Percentiles rank a stretch among this genome's conserved stretches.
Conservation (phyloP, 2,329 filamentous ascomycete genomes). For the Elsinoe fawcettii region DNA sequence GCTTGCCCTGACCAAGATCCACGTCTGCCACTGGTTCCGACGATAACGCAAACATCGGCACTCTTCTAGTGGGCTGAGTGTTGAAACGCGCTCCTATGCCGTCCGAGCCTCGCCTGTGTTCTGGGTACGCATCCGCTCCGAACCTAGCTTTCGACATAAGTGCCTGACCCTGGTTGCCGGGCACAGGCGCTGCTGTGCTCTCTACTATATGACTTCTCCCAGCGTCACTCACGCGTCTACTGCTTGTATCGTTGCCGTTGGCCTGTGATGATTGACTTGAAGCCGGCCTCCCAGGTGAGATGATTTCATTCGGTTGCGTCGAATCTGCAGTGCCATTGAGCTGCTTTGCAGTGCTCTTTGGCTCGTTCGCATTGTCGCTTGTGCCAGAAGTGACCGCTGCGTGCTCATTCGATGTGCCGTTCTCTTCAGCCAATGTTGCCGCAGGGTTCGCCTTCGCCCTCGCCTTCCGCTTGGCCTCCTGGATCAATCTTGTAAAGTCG, state of each 20-base stretch:
- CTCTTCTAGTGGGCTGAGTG: slow-evolving; percentile 25
- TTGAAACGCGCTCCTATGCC: slow-evolving; percentile 22
- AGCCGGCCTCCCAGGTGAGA: neutral
- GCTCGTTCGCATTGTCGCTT: no score
- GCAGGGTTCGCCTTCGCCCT: slow-evolving; percentile 27
- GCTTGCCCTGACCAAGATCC: slow-evolving; percentile 20
- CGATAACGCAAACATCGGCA: slow-evolving; percentile 39
- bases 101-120: slow-evolving; percentile 15
- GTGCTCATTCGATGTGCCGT: slow-evolving; percentile 19
- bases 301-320: no score
- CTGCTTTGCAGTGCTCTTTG: no score
- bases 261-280: neutral
- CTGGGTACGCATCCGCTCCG: neutral
- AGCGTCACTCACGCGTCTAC: neutral
- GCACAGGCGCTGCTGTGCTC: neutral
- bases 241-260: slow-evolving; percentile 15
- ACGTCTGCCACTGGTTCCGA: slow-evolving; percentile 35
- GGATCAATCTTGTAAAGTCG: slow-evolving; percentile 74
- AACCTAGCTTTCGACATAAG: neutral
- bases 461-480: slow-evolving; percentile 56
- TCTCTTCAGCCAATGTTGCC: slow-evolving; percentile 22
- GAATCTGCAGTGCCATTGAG: no score
- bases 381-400: slow-evolving; percentile 6
- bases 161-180: neutral
- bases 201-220: neutral